Evolutionary conservation across 2,329 filamentous ascomycete species (phyloP), one percentile per base, ranked within the genome.

Genomic region (Colletotrichum tropicicola): DNA sequence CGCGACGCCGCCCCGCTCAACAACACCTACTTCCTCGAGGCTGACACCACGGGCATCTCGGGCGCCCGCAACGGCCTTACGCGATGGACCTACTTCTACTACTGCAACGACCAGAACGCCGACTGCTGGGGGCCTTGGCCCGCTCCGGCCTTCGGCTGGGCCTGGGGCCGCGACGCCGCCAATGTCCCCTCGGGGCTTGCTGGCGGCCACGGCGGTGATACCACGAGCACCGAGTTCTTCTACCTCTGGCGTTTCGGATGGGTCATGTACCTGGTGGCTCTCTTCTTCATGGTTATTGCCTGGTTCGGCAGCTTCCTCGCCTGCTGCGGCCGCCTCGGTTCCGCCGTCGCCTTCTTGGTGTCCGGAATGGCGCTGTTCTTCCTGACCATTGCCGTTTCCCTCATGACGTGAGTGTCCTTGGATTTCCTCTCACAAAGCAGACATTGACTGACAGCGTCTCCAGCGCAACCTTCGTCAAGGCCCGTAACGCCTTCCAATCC

Each of bases 191-290:
- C 66, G 0, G 75, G 72, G 5, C 77, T 89, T n/a, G 72, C 79
- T 37, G 85, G 91, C 37, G 61, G 68, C 9, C 83, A 89, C 70
- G 87, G 81, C 64, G 79, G 80, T 64, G 68, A 78, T 63, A 89
- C 87, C 4, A 90, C 88, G 6, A 85, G 83, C 67, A 75, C 68
- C 21, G 79, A 80, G 68, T 97, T 90, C 83, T 98, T 86, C 81
- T 93, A 94, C 79, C 85, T 96, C 74, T 97, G 93, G 81, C 89
- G 95, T 41, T 97, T 98, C 82, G 91, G 93, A 77, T 98, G 95
- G 87, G 93, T 94, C 37, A 96, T 97, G 79, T 92, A 92, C 81
- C 82, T 98, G 60, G 90, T 98, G 69, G 88, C 89, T 17, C 86
- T 98, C 37, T 89, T 97, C 83, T 96, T 97, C 77, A 87, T 87